Conservation (phyloP, 164 flowering plant genomes). For the Vitis amurensis region DNA sequence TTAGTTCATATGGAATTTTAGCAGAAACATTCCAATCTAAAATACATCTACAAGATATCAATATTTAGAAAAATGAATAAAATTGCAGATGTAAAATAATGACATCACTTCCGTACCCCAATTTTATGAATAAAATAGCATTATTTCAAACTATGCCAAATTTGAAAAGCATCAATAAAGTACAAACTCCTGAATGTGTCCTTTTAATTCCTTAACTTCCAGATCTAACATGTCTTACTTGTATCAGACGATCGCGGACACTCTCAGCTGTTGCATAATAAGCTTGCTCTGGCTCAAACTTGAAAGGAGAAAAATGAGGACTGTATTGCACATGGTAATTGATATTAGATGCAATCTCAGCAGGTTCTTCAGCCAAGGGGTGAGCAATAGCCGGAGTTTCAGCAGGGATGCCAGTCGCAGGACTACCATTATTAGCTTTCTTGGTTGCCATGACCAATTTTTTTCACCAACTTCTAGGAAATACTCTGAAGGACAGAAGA, state of each 20-base stretch:
- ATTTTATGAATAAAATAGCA: too few species aligned
- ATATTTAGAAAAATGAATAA: too few species aligned
- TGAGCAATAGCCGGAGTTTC: slow-evolving; percentile 60
- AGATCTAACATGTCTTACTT: slow-evolving; percentile 32
- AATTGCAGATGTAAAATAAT: too few species aligned
- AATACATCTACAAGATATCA: too few species aligned
- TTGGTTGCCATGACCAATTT: slow-evolving; percentile 20
- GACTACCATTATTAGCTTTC: slow-evolving; percentile 27
- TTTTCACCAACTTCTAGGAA: background rate
- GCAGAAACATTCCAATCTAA: too few species aligned
- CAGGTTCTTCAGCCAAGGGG: slow-evolving; percentile 62
- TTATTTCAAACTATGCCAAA: too few species aligned
- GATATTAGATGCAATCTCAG: slow-evolving; percentile 79
- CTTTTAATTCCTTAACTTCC: too few species aligned
- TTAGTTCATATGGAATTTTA: too few species aligned
- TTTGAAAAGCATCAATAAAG: too few species aligned
- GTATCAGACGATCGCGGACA: slow-evolving; percentile 75
- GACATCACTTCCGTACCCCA: too few species aligned
- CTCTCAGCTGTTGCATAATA: slow-evolving; percentile 88
- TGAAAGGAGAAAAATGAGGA: slow-evolving; percentile 91
- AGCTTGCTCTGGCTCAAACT: slow-evolving; percentile 91
- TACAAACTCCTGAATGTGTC: too few species aligned
- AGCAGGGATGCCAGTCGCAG: slow-evolving; percentile 16
- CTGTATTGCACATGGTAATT: slow-evolving; percentile 75
- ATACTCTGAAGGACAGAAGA: too few species aligned